phyloP scores from a whole-genome alignment of 2,329 filamentous ascomycete species.

The Pseudogymnoascus destructans region DNA sequence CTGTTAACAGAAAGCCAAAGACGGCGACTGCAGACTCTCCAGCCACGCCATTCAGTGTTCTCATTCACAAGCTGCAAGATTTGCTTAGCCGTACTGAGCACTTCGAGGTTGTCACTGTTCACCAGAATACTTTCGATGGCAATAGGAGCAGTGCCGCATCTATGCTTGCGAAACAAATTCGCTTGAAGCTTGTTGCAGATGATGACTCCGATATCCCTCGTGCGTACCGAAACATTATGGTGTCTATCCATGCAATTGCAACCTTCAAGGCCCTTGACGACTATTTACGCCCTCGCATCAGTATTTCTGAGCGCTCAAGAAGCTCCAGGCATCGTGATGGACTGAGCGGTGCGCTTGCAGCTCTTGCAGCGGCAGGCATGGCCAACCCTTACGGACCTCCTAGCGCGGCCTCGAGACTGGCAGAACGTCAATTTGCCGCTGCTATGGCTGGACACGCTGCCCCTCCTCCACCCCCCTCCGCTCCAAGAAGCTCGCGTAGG shows the following conservation, averaged over 20 bases:
- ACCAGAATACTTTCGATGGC: slow-evolving; percentile 81
- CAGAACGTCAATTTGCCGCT: slow-evolving; percentile 20
- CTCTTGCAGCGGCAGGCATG: slow-evolving; percentile 61
- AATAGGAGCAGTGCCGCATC: slow-evolving; percentile 84
- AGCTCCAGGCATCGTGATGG: slow-evolving; percentile 45
- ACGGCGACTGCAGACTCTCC: slow-evolving; percentile 55
- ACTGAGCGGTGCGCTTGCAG: slow-evolving; percentile 55
- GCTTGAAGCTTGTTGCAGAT: slow-evolving; percentile 77
- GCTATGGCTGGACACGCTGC: slow-evolving; percentile 23
- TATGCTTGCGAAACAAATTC: slow-evolving; percentile 92
- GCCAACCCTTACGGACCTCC: slow-evolving; percentile 32
- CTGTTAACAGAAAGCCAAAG: slow-evolving; percentile 47
- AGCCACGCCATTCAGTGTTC: slow-evolving; percentile 73
- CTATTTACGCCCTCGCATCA: slow-evolving; percentile 84
- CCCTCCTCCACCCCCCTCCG: slow-evolving; percentile 28
- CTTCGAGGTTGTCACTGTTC: slow-evolving; percentile 93
- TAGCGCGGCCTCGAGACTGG: slow-evolving; percentile 21
- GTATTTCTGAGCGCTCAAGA: slow-evolving; percentile 60
- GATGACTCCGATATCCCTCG: slow-evolving; percentile 82
- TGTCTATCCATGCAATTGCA: slow-evolving; percentile 94
- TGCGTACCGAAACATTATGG: slow-evolving; percentile 87
- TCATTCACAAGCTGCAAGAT: slow-evolving; percentile 91
- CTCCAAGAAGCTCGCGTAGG: slow-evolving; percentile 25
- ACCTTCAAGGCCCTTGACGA: slow-evolving; percentile 96
- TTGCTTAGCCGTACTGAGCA: slow-evolving; percentile 92